phyloP scores from a whole-genome alignment of 2,329 filamentous ascomycete species.

The Sclerotinia subarctica region DNA sequence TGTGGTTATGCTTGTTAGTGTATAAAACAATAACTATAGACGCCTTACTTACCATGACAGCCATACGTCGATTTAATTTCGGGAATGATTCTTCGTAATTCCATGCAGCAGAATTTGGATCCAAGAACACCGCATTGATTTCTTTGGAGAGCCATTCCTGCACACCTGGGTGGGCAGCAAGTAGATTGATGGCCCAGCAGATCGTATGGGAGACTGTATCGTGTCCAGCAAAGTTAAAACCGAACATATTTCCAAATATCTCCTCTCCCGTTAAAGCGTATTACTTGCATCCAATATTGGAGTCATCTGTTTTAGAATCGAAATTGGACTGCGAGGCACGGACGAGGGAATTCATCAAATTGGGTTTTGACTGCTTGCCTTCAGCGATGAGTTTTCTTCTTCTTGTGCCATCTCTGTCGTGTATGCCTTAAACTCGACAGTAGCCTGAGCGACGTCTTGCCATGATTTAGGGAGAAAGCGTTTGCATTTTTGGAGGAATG shows the following conservation, averaged over 20 bases:
- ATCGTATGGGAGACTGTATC: neutral
- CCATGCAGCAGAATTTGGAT: neutral
- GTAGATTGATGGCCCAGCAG: neutral
- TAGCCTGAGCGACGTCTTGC: neutral
- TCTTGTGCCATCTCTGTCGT: neutral
- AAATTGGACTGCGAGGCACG: neutral
- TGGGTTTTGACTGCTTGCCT: neutral
- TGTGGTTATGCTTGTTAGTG: neutral
- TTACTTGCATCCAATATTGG: no score
- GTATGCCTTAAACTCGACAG: neutral
- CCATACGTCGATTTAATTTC: neutral
- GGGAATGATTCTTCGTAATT: neutral
- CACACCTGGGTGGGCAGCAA: neutral
- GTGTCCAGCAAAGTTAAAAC: neutral
- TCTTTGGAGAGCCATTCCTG: neutral
- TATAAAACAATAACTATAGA: neutral
- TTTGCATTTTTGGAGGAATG: neutral
- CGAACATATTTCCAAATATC: neutral
- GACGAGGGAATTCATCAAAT: neutral
- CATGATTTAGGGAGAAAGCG: neutral
- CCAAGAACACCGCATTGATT: neutral
- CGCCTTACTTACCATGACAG: neutral
- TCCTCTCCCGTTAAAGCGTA: no score
- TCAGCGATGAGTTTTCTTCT: neutral
- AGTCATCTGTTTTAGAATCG: neutral